Conservation (phyloP, 768 basidiomycete species). For the Termitomyces sp. region DNA sequence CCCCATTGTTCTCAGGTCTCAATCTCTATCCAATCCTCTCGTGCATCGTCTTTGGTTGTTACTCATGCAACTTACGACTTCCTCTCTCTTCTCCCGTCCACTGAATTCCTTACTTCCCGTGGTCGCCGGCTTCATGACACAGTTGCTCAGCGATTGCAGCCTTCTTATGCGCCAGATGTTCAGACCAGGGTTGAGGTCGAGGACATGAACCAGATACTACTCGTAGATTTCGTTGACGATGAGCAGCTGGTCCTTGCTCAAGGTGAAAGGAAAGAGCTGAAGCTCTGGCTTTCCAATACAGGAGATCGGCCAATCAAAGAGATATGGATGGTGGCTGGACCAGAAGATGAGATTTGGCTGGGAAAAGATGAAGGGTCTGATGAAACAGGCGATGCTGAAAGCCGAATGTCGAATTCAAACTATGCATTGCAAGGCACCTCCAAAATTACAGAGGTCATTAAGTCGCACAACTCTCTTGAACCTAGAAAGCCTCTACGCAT, state of each 20-base stretch:
- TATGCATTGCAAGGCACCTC: neutral
- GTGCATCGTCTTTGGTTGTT: slow-evolving; percentile 48
- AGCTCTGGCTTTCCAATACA: slow-evolving; percentile 58
- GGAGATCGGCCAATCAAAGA: slow-evolving; percentile 59
- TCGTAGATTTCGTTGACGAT: slow-evolving; percentile 50
- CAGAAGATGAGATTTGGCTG: slow-evolving; percentile 62
- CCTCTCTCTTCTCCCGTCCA: slow-evolving; percentile 62
- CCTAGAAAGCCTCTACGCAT: slow-evolving; percentile 42
- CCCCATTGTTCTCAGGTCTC: slow-evolving; percentile 39
- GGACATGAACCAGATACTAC: slow-evolving; percentile 58
- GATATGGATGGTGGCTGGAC: slow-evolving; percentile 62
- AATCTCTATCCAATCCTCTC: slow-evolving; percentile 50
- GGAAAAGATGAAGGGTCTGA: slow-evolving; percentile 16
- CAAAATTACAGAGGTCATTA: slow-evolving; percentile 30
- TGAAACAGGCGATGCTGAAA: slow-evolving; percentile 2
- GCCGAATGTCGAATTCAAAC: neutral
- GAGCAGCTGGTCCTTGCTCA: slow-evolving; percentile 48
- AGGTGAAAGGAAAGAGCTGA: slow-evolving; percentile 59
- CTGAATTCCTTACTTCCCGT: slow-evolving; percentile 61
- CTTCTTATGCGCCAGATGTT: slow-evolving; percentile 68
- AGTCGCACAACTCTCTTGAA: slow-evolving; percentile 47
- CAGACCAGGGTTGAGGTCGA: slow-evolving; percentile 57
- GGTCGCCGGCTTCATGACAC: slow-evolving; percentile 78
- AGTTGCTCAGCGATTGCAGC: slow-evolving; percentile 56
- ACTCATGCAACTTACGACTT: slow-evolving; percentile 62